A percentile compares a stretch with the other conserved stretches of the same genome.
These are phyloP conservation scores for Cantharellus cinnabarinus DNA, from an alignment of 768 basidiomycete species.

Conservation along the genomic window DNA sequence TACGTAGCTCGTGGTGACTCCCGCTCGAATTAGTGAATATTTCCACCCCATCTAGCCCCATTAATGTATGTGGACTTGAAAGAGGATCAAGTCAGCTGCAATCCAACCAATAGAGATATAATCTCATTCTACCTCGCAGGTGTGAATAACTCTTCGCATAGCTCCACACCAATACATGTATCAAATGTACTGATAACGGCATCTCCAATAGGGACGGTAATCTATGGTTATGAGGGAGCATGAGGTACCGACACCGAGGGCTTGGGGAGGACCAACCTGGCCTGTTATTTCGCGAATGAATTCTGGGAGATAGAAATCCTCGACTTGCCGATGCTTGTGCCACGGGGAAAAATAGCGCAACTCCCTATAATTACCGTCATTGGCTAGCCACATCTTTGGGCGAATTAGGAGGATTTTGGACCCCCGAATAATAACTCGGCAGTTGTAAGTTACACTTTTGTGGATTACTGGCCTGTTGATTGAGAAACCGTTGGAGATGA, in stretches of 20 bases:
- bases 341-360: constrained; percentile 87
- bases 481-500: neutral
- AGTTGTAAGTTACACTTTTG: constrained; percentile 98
- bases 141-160: constrained; percentile 96
- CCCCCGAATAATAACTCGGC: constrained; percentile 74
- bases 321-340: constrained; percentile 72
- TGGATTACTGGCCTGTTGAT: constrained; percentile 73
- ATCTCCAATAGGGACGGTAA: constrained; percentile 87
- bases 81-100: neutral
- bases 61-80: constrained; percentile 77
- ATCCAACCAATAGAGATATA: neutral
- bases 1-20: constrained; percentile 96
- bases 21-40: constrained; percentile 98
- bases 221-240: constrained; percentile 22
- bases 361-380: constrained; percentile 90
- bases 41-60: constrained; percentile 97
- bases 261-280: constrained; percentile 33
- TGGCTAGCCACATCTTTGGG: constrained; percentile 99
- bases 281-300: constrained; percentile 77
- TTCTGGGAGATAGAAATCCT: constrained; percentile 80
- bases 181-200: constrained; percentile 83
- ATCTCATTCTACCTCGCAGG: constrained; percentile 51
- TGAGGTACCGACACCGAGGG: neutral
- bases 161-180: constrained; percentile 90
- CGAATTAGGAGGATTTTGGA: constrained; percentile 80